These are phyloP conservation scores for Candida namnaoensis DNA, from an alignment of 805 yeast genomes.

Conservation along the genomic window DNA sequence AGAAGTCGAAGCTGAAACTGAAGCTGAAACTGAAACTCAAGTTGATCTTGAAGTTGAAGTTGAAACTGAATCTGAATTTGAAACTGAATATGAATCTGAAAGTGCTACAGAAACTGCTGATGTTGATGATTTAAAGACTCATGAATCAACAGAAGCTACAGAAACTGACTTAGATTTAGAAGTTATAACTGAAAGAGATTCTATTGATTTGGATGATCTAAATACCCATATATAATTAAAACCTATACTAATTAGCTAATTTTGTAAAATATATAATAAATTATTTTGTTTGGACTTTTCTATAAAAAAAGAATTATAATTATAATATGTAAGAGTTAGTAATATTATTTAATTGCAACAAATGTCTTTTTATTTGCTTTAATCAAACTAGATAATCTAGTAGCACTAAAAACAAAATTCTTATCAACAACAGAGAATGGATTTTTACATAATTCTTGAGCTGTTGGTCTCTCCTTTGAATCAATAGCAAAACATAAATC, in stretches of 20 bases:
- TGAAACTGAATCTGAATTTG: slow-evolving; percentile 11
- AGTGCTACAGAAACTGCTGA: too few relatives aligned
- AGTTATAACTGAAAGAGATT: too few relatives aligned
- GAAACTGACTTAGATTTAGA: too few relatives aligned
- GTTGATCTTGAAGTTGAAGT: slow-evolving; percentile 1
- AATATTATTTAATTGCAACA: slow-evolving; percentile 9
- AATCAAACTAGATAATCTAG: slow-evolving; percentile 49
- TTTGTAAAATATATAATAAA: too few relatives aligned
- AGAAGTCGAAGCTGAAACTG: slow-evolving; percentile 25
- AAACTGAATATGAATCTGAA: slow-evolving; percentile 9
- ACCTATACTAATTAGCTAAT: too few relatives aligned
- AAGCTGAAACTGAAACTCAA: slow-evolving; percentile 1
- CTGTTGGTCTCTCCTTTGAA: slow-evolving; percentile 87
- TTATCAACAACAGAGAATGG: slow-evolving; percentile 35
- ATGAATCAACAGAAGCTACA: too few relatives aligned
- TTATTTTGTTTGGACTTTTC: too few relatives aligned
- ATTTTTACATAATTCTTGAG: slow-evolving; percentile 49
- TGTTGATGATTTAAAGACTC: too few relatives aligned
- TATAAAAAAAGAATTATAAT: too few relatives aligned
- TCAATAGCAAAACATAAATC: slow-evolving; percentile 69
- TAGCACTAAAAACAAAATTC: slow-evolving; percentile 40
- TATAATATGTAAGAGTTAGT: too few relatives aligned
- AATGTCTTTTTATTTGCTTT: slow-evolving; percentile 26
- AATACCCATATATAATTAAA: too few relatives aligned
- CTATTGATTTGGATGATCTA: too few relatives aligned